These are phyloP conservation scores for Dissoconium aciculare DNA, from an alignment of 2,329 filamentous ascomycete species.

Conservation along the genomic window DNA sequence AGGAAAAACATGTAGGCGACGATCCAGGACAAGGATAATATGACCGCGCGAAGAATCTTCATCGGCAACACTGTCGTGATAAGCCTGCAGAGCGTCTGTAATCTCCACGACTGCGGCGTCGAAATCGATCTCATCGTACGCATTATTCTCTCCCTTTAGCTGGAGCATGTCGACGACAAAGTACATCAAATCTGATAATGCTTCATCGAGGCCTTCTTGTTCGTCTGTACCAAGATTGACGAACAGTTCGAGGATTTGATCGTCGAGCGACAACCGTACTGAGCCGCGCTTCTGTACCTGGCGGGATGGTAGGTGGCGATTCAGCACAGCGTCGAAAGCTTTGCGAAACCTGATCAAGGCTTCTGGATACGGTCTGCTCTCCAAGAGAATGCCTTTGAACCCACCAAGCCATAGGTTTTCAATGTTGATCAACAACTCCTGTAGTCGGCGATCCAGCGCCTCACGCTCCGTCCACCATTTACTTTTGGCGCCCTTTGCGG, in stretches of 20 bases:
- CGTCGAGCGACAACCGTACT: conserved; percentile 40
- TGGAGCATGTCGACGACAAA: conserved; percentile 94
- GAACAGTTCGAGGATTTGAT: conserved; percentile 70
- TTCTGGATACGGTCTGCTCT: conserved; percentile 46
- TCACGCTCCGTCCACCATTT: conserved; percentile 86
- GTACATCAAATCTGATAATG: conserved; percentile 81
- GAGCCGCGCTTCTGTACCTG: conserved; percentile 40
- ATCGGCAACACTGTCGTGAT: conserved; percentile 42
- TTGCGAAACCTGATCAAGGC: conserved; percentile 61
- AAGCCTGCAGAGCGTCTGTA: conserved; percentile 65
- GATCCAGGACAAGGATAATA: conserved; percentile 81
- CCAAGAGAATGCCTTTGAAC: conserved; percentile 86
- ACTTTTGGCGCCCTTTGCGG: conserved; percentile 56
- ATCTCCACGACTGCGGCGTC: conserved; percentile 81
- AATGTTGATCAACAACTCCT: conserved; percentile 65
- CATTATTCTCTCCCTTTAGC: conserved; percentile 90
- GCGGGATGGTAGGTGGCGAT: conserved; percentile 74
- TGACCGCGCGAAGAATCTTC: conserved; percentile 38
- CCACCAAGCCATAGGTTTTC: conserved; percentile 91
- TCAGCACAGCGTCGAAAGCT: conserved; percentile 62
- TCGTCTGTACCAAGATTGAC: conserved; percentile 65
- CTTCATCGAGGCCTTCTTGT: conserved; percentile 66
- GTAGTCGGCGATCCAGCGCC: conserved; percentile 60
- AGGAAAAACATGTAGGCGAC: conserved; percentile 75
- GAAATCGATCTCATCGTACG: conserved; percentile 95